Base-by-base conservation (phyloP, 2,329 filamentous ascomycete genomes). In the Ophiostoma quercus region DNA sequence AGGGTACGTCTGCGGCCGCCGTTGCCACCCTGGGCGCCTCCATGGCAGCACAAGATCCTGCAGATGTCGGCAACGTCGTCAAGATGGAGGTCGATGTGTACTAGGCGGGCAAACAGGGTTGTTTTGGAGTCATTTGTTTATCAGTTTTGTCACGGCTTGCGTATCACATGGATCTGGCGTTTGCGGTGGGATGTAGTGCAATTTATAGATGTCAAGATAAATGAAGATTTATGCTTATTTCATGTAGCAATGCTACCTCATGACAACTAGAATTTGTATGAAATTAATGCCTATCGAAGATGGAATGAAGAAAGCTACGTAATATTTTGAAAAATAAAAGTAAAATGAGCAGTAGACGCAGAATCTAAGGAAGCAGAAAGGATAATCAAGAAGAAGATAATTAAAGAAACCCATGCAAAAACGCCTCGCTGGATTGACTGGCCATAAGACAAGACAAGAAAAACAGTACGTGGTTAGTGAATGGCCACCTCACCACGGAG, bases 11-110 rank as follows among this genome's bases (percentile, higher is more conserved):
- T 3, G 76, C 75, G 3, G 76, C 77, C 0, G 76, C 81, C 66
- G 78, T 80, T 25, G 79, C 77, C 1, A 76, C 74, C 2, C 72
- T 76, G 2, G 76, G 75, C 8, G 78, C 78, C 0, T 75, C 76
- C 11, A 74, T 77, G 72, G 77, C 76, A 2, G 76, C 75, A 25
- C 69, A n/a, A 22, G 22, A 78, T 74, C 68, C 73, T 12, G 62
- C 34, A 29, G 60, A 65, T 25, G 34, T 22, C 12, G 34, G 16
- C 34, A 39, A 39, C 22, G 62, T 39, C 3, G 73, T 76, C 57
- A 81, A 77, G 74, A 84, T 84, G 82, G 82, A 85, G 39, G 74
- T 83, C 12, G 84, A 86, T 70, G 81, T 80, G 1, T 83, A 83
- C 71, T 82, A 57, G n/a, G 51, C 16, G 51, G 0, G 12, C 16